Evolutionary conservation across 1,139 yeast species (phyloP), one percentile per base, ranked within the genome.

Genomic region (Pichia sp.): DNA sequence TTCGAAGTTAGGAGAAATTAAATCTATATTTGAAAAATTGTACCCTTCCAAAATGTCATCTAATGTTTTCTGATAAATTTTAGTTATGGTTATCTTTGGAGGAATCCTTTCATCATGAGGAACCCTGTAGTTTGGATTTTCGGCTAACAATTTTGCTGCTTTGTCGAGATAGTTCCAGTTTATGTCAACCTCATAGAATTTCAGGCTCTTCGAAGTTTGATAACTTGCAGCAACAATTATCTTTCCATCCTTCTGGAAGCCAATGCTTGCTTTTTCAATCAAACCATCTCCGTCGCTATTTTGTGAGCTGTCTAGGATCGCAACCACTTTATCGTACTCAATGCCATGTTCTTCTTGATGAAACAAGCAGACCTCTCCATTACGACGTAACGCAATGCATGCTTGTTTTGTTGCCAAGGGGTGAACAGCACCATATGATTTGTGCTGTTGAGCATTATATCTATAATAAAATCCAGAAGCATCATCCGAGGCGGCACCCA

Each of bases 391-490:
- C 0, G 82, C 82, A 34, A 87, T 68, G 61, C 90, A 83, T 1
- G 93, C 95, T 59, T 86, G 87, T 59, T 84, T 85, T 5, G 85
- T 76, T 5, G 76, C 68, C 16, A 81, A 70, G 0, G 96, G 95
- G 63, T 87, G 95, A 54, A 81, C 70, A 0, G 84, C 78, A 1
- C 90, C 89, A 52, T 72, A 70, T 0, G 88, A 76, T 56, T 75
- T 79, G 55, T 74, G 73, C 62, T 82, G 90, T 46, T 74, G 75
- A 1, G 83, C 83, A 2, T 79, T 78, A 62, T 84, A 85, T 6
- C 70, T 66, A 62, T 78, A 82, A 48, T 59, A 65, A 41, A 51
- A 59, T 0, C 68, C 70, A 18, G 50, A 44, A 1, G 70, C 58
- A 52, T 68, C 72, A 30, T 60, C 65, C 3, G 58, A 53, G 8